Conservation (phyloP, 129 eudicot species). For the Arctium minus region DNA sequence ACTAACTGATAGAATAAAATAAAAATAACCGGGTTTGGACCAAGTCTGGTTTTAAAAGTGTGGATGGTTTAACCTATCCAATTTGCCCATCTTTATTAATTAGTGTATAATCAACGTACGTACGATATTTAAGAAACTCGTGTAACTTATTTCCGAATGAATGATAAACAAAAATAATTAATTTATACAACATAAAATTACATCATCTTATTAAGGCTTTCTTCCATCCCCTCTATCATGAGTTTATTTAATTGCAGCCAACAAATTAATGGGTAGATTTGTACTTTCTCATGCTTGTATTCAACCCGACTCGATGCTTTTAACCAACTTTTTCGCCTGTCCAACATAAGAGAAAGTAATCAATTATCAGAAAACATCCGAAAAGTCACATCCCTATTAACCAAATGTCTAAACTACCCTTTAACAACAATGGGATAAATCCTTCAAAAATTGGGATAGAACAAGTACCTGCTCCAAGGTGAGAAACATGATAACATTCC, state of each 20-base stretch:
- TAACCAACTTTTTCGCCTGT: slow-evolving; percentile 79
- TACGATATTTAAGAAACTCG: too few relatives aligned
- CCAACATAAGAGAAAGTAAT: slow-evolving; percentile 22
- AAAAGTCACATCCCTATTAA: not conserved
- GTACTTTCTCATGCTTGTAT: not conserved
- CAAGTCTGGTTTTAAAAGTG: too few relatives aligned
- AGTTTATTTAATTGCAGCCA: slow-evolving; percentile 20
- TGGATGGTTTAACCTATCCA: too few relatives aligned
- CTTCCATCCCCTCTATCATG: not conserved
- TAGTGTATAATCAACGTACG: too few relatives aligned
- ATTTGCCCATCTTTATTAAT: too few relatives aligned
- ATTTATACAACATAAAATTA: too few relatives aligned
- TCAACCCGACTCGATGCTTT: slow-evolving; percentile 57
- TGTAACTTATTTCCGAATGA: too few relatives aligned
- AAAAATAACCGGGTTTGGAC: too few relatives aligned
- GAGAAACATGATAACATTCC: slow-evolving; percentile 97
- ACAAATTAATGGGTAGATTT: not conserved
- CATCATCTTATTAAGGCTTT: not conserved
- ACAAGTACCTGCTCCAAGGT: slow-evolving; percentile 84
- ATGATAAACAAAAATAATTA: too few relatives aligned
- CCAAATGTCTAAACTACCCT: not conserved
- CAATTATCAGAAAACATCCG: not conserved
- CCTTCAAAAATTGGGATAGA: not conserved
- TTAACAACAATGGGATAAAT: not conserved
- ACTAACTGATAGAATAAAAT: too few relatives aligned